Base-by-base conservation (phyloP, 2,329 filamentous ascomycete genomes). In the Exophiala lecanii-corni region DNA sequence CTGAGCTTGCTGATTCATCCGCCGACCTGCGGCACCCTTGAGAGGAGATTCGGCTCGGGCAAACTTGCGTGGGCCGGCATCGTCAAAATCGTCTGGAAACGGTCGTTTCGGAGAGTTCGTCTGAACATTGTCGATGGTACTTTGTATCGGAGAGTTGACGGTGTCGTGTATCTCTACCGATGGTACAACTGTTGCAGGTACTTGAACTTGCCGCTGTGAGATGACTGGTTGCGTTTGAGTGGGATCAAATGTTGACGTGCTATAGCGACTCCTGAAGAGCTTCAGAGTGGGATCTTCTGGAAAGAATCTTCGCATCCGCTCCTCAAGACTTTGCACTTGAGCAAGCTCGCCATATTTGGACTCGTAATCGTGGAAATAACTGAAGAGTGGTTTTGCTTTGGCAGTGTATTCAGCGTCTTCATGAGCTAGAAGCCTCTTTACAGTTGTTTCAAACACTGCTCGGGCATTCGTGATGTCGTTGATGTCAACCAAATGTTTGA, bases 381-480 rank as follows among this genome's bases (percentile, higher is more conserved):
- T 74, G 58, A 94, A 95, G 1, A 98, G 77, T 1, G 85, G 79
- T 62, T 92, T 94, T 6, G 89, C 81, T 59, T 89, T 92, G 41
- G 74, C 67, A 1, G 83, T 68, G 9, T 79, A 79, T 54, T 89
- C 86, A 0, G 86, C 79, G 54, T 89, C 92, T 10, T 47, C 46
- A 23, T 46, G 39, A 17, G 84, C 76, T 5, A 84, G 78, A 32
- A 97, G 76, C 49, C 83, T 83, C 59, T 84, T 86, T 47, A 96
- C 86, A 12, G 89, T 89, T 12, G 89, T 96, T 63, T 97, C 92
- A 58, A 98, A 98, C 2, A 96, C 89, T 7, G 92, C 89, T 53
- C 92, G 81, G 23, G 92, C 92, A 74, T 98, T 96, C 21, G 88
- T 95, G 36, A 89, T 83, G 64, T 98, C 92, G 56, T 94, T 91